Base-by-base conservation (phyloP, 2,329 filamentous ascomycete species). In the Sclerotinia spermophila region DNA sequence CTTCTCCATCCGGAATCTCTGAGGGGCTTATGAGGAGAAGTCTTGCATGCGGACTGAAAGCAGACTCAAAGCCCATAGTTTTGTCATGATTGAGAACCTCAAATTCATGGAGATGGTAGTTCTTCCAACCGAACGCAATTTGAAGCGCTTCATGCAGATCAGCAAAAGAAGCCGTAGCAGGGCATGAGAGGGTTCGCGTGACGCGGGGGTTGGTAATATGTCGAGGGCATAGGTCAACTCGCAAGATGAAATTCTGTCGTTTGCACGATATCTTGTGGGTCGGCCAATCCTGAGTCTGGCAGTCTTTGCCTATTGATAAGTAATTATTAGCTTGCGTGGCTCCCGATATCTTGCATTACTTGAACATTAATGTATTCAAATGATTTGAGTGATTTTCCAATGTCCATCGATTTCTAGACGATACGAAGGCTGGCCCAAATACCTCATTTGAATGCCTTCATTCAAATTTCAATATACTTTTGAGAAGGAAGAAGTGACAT, bases 101-200 rank as follows among this genome's bases (percentile, higher is more conserved):
- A 55, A 74, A 71, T 1, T 69, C 27, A 17, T 73, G 59, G 2
- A 33, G 27, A 40, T 71, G 62, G 19, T 44, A 68, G 27, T 40
- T 62, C 0, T 51, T 59, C 55, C 67, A 73, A 1, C 51, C 70
- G 51, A 73, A 73, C 6, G 72, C 67, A 33, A 65, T 24, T 40
- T 59, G 51, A 3, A 74, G 58, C 1, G 69, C 73, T 3, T 64
- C 7, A 48, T 73, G 71, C 15, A 74, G 58, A 1, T 69, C 42
- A 0, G 62, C 64, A 13, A 74, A 73, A 2, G 67, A 71, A 5
- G 72, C 67, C 6, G 40, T 45, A 0, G 72, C 67, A 38, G 73
- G 73, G 17, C 71, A 72, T 7, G 72, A 72, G 4, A 74, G 38
- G 7, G 65, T 74, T 40, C 72, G 67, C 2, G 61, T 67, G 4